phyloP scores from a whole-genome alignment of 768 basidiomycete species.

The Rhodotorula diobovata region DNA sequence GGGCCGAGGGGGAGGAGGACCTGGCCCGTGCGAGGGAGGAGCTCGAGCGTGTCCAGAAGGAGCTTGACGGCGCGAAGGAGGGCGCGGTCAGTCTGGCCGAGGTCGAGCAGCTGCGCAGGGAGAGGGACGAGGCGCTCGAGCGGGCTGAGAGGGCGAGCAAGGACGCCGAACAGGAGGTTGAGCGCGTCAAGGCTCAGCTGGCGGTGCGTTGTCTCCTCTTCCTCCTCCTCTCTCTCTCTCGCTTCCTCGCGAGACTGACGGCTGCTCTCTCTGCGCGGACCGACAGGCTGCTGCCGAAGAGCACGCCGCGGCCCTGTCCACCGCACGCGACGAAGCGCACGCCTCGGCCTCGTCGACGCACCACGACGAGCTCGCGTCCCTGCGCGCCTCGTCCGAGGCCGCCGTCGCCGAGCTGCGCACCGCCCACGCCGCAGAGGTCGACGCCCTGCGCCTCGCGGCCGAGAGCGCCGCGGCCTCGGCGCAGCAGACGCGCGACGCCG shows the following conservation, averaged over 20 bases:
- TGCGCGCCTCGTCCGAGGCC: slow-evolving; percentile 63
- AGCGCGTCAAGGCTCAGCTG: slow-evolving; percentile 59
- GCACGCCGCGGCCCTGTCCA: not conserved
- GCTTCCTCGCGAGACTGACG: no score
- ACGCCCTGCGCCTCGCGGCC: slow-evolving; percentile 56
- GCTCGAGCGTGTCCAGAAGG: not conserved
- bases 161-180: not conserved
- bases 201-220: slow-evolving; percentile 57
- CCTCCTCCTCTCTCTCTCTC: not conserved
- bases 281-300: not conserved
- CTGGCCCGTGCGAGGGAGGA: not conserved
- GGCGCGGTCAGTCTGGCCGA: not conserved
- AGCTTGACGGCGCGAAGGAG: not conserved
- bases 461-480: slow-evolving; percentile 56
- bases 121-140: not conserved
- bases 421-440: slow-evolving; percentile 60
- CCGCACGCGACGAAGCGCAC: not conserved
- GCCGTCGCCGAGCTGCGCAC: slow-evolving; percentile 66
- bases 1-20: not conserved
- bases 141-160: not conserved
- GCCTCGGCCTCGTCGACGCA: slow-evolving; percentile 52
- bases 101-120: not conserved
- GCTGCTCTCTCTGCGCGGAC: no score
- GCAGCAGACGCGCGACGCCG: slow-evolving; percentile 48
- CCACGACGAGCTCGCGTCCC: slow-evolving; percentile 62